Base-by-base conservation (phyloP, 164 flowering plant genomes). In the Brasenia schreberi region DNA sequence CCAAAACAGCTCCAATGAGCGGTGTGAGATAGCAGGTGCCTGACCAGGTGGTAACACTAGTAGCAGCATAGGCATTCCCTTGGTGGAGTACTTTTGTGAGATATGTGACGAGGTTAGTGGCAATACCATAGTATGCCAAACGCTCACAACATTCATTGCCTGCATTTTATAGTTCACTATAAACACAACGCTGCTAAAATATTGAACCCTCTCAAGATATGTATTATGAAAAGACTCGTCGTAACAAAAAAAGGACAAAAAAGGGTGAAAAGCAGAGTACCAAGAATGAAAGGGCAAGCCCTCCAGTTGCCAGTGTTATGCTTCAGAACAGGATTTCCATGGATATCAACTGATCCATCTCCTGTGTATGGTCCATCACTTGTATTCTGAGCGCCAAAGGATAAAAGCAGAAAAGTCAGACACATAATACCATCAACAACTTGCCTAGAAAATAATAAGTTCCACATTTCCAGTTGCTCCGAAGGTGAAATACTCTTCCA, bases 111-210 rank as follows among this genome's bases (percentile, higher is more conserved):
- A 92, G 94, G 75, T 92, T 92, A 42, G 87, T 83, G 5, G 94
- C 75, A 66, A 92, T 92, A 33, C 97, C 97, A 77, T 84, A 87
- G 77, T 86, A 92, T 5, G 97, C 96, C 76, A 92, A 76, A 11
- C 97, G 84, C 72, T 89, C 97, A 73, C 97, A 92, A 64, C 97
- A 86, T 77, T 91, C 97, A 43, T 76, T 91, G 56, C 96, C 97
- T 91, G 85, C 60, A 73, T 18, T 64, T 68, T 23, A 65, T 53
- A 62, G 60, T 59, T 42, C 39, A 75, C 68, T 6, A 9, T 44
- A 66, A 16, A 68, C 10, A 27, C 53, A 45, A 45, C 5, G 11
- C 12, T 45, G 53, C 12, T 45, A 53, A 65, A 18, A n/a, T 43
- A 27, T 4, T 63, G 14, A 16, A 68, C 43, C 53, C 53, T 4